A percentile compares a stretch with the other conserved stretches of the same genome.
These are phyloP conservation scores for Allium sativum DNA, from an alignment of 106 monocot genomes.

Conservation along the genomic window DNA sequence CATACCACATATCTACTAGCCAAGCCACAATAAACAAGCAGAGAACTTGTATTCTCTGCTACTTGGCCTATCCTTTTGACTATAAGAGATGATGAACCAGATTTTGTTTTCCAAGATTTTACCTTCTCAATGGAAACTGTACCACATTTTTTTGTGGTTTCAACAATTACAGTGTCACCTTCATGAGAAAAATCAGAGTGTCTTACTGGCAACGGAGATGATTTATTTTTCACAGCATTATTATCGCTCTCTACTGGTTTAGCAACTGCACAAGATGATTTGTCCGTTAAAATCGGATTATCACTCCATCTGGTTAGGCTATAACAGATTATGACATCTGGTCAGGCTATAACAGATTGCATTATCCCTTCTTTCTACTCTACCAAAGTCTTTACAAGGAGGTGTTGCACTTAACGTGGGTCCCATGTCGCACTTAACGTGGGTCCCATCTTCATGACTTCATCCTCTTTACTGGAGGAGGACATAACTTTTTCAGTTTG, in stretches of 20 bases:
- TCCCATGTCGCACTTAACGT: constrained; percentile 10
- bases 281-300: constrained; percentile 13
- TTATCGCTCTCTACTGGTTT: constrained; percentile 11
- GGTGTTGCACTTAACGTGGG: too few species aligned
- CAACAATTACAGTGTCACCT: constrained; percentile 12
- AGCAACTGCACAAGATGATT: constrained; percentile 19
- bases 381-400: neutral
- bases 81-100: neutral
- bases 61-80: constrained; percentile 4
- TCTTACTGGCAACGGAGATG: constrained; percentile 81
- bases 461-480: constrained; percentile 4
- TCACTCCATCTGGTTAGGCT: constrained; percentile 12
- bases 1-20: too few species aligned
- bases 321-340: constrained; percentile 49
- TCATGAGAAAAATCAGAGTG: constrained; percentile 84
- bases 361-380: neutral
- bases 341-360: constrained; percentile 19
- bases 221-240: constrained; percentile 12
- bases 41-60: neutral
- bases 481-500: constrained; percentile 1
- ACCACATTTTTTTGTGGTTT: neutral
- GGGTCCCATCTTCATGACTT: neutral
- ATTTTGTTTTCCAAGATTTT: neutral
- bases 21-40: too few species aligned
- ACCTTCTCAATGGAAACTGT: neutral